phyloP scores from a whole-genome alignment of 805 yeast species.

The Saccharomyces jurei region DNA sequence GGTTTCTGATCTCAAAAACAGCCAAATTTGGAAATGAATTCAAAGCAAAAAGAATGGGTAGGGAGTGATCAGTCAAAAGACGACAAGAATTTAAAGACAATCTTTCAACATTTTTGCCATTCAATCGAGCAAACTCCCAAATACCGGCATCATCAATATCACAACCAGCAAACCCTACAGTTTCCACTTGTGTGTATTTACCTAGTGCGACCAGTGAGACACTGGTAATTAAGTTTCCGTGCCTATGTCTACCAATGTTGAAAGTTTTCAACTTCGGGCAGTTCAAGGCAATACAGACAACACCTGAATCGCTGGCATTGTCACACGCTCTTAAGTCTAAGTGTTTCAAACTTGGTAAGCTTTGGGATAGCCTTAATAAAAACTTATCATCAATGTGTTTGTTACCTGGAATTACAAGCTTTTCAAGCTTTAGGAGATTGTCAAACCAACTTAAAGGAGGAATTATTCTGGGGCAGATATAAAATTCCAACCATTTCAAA shows the following conservation, averaged over 20 bases:
- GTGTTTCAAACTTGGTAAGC: conserved; percentile 51
- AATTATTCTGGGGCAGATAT: conserved; percentile 65
- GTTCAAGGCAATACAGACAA: conserved; percentile 53
- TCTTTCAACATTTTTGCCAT: conserved; percentile 47
- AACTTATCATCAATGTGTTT: conserved; percentile 52
- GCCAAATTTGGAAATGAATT: conserved; percentile 51
- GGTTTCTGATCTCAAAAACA: conserved; percentile 73
- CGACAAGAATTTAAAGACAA: conserved; percentile 71
- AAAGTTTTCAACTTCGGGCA: conserved; percentile 53
- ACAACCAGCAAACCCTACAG: conserved; percentile 88
- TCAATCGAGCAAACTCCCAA: conserved; percentile 65
- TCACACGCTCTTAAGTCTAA: conserved; percentile 84
- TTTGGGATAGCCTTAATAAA: conserved; percentile 42
- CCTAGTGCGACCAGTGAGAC: conserved; percentile 52
- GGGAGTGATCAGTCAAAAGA: conserved; percentile 45
- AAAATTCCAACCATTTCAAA: conserved; percentile 66
- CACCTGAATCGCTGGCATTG: conserved; percentile 62
- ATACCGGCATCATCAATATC: conserved; percentile 64
- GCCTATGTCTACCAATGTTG: conserved; percentile 72
- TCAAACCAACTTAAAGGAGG: conserved; percentile 47
- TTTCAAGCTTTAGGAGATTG: conserved; percentile 32
- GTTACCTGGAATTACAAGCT: conserved; percentile 60
- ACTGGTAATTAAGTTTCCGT: conserved; percentile 64
- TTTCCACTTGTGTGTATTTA: conserved; percentile 47
- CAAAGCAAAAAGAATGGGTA: conserved; percentile 40